A percentile compares a stretch with the other conserved stretches of the same genome.
phyloP scores from a whole-genome alignment of 2,329 filamentous ascomycete species.

The Akanthomyces muscarius region DNA sequence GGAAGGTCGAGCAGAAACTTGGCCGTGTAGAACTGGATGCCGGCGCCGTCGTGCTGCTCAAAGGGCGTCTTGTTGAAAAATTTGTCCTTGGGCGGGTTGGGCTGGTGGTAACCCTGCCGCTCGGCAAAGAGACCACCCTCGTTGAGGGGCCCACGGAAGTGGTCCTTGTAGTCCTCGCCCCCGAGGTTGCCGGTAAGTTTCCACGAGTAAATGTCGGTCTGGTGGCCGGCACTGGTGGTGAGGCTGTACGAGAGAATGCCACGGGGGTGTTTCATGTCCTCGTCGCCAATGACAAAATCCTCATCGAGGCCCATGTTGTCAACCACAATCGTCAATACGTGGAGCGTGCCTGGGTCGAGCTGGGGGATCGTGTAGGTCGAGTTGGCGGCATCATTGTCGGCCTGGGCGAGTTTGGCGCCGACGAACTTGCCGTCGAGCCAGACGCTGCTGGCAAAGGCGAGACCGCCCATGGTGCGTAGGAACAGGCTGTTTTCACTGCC shows the following conservation, averaged over 20 bases:
- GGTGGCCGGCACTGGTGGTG: constrained; percentile 33
- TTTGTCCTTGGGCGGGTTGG: constrained; percentile 36
- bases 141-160: constrained; percentile 55
- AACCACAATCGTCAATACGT: constrained; percentile 62
- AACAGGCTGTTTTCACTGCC: constrained; percentile 53
- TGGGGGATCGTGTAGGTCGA: constrained; percentile 51
- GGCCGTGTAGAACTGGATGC: constrained; percentile 53
- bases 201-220: constrained; percentile 48
- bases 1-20: constrained; percentile 52
- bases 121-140: constrained; percentile 56
- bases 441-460: constrained; percentile 58
- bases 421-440: constrained; percentile 59
- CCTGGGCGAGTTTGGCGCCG: constrained; percentile 57
- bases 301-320: constrained; percentile 68
- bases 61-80: constrained; percentile 24
- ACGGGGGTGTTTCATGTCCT: constrained; percentile 54
- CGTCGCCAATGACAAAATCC: constrained; percentile 52
- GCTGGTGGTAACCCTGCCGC: constrained; percentile 54
- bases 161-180: constrained; percentile 54
- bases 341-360: constrained; percentile 45
- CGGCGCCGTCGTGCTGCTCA: constrained; percentile 31
- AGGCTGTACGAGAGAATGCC: constrained; percentile 57
- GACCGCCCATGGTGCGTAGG: constrained; percentile 58
- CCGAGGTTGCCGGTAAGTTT: constrained; percentile 61
- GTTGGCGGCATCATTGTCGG: constrained; percentile 44